Evolutionary conservation across 1,284 basidiomycete genomes (phyloP), one percentile per base, ranked within the genome.

Genomic region (Veloporphyrellus conicus): DNA sequence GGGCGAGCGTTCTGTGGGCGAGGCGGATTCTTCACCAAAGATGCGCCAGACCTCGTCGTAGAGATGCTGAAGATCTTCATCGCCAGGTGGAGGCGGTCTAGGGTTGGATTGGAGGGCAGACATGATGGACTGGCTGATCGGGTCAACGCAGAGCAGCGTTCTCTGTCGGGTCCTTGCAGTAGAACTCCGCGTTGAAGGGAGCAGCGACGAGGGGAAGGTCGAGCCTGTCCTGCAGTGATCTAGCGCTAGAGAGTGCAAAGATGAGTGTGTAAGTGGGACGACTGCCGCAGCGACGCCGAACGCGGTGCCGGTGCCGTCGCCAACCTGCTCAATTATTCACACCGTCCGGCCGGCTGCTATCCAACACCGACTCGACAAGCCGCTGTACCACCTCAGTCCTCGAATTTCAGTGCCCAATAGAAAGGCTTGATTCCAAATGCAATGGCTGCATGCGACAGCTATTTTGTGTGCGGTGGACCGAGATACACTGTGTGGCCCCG

Each of bases 11-110:
- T 67, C 58, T 31, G 53, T 27, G 16, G 57, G 49, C 9, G 59
- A 51, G 6, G 53, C 1, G 8, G 63, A 38, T 49, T 78, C 76
- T 25, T 78, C 75, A 28, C 72, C 67, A 60, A 83, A 87, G 41
- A 77, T 77, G 25, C 77, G 78, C 73, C 81, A 81, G 20, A 87
- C 83, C 66, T 84, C 79, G 50, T 84, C 78, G 65, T 87, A 87
- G 41, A 87, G 76, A 53, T 74, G 71, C 54, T 81, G 78, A 8
- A 87, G 73, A 59, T 86, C 84, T 55, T 81, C 81, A 55, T 87
- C 84, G 49, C 75, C 76, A 15, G 80, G 70, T 31, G 68, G 68
- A n/a, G 58, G 71, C 47, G 64, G 64, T 55, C 50, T 65, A 51
- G 71, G 70, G 50, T 57, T 61, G 37, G 59, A 40, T 15, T 57